Percentiles rank a stretch among this genome's conserved stretches.
phyloP scores from a whole-genome alignment of 306 rosid species.

The Glycyrrhiza uralensis region DNA sequence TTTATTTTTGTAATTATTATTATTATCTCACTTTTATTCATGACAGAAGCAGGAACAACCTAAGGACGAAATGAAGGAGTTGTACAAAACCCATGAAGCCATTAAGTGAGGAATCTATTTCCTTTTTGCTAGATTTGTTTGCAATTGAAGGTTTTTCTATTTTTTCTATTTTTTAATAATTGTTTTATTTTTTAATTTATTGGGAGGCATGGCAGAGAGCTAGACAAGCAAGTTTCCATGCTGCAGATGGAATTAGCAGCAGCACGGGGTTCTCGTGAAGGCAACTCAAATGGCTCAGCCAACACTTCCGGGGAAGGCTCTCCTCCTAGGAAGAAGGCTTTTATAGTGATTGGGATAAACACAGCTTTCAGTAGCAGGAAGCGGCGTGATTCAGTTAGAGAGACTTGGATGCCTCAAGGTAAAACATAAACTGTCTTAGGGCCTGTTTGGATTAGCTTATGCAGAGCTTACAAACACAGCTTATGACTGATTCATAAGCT shows the following conservation, averaged over 20 bases:
- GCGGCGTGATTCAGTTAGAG: conserved; percentile 95
- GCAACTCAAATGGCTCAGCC: conserved; percentile 41
- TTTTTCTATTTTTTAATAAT: conserved; percentile 3
- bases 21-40: neutral
- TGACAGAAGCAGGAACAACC: conserved; percentile 50
- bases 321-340: conserved; percentile 60
- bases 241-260: conserved; percentile 82
- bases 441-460: too few species aligned
- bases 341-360: conserved; percentile 90
- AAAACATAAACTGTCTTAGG: neutral
- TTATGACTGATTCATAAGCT: too few species aligned
- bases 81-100: conserved; percentile 80
- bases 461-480: too few species aligned
- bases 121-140: conserved; percentile 23
- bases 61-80: conserved; percentile 55
- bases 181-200: conserved; percentile 19
- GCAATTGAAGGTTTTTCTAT: neutral
- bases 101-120: conserved; percentile 70
- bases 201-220: conserved; percentile 59
- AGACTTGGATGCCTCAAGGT: conserved; percentile 99
- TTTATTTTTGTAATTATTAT: neutral
- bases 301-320: conserved; percentile 23
- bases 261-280: conserved; percentile 63
- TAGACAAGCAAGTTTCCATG: conserved; percentile 80
- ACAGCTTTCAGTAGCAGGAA: conserved; percentile 98